Percentiles rank a stretch among this genome's conserved stretches.
Evolutionary conservation across 2,329 filamentous ascomycete species (phyloP).

Genomic region (Colletotrichum liriopes): DNA sequence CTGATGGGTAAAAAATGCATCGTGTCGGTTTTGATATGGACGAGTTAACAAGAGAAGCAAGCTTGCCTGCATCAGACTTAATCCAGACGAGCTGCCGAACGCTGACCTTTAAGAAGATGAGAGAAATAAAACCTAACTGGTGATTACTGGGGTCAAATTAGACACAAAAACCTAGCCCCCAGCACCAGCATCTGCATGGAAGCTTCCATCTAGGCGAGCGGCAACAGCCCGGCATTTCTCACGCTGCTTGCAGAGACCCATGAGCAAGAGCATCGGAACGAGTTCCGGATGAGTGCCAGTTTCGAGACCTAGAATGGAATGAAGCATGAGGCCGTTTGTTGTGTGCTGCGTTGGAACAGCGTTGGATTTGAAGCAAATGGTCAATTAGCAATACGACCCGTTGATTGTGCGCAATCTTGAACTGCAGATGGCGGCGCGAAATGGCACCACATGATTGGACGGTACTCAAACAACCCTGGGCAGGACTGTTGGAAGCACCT

Average conservation of each 20-base stretch:
- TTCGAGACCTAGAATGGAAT: too few relatives aligned
- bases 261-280: neutral
- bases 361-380: neutral
- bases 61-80: neutral
- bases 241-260: neutral
- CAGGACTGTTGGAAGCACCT: neutral
- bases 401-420: neutral
- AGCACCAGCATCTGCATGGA: neutral
- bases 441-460: neutral
- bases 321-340: neutral
- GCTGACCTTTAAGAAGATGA: constrained; percentile 2
- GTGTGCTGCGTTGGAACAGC: neutral
- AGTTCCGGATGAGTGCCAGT: neutral
- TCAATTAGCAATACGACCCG: neutral
- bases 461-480: too few relatives aligned
- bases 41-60: neutral
- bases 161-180: neutral
- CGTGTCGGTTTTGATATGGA: neutral
- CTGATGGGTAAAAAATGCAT: constrained; percentile 29
- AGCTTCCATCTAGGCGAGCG: too few relatives aligned
- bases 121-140: neutral
- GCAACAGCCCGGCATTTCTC: too few relatives aligned
- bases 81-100: neutral
- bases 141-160: too few relatives aligned
- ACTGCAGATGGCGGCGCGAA: constrained; percentile 4